These are phyloP conservation scores for Penicilliopsis zonata DNA, from an alignment of 495 filamentous ascomycete species.

Conservation along the genomic window DNA sequence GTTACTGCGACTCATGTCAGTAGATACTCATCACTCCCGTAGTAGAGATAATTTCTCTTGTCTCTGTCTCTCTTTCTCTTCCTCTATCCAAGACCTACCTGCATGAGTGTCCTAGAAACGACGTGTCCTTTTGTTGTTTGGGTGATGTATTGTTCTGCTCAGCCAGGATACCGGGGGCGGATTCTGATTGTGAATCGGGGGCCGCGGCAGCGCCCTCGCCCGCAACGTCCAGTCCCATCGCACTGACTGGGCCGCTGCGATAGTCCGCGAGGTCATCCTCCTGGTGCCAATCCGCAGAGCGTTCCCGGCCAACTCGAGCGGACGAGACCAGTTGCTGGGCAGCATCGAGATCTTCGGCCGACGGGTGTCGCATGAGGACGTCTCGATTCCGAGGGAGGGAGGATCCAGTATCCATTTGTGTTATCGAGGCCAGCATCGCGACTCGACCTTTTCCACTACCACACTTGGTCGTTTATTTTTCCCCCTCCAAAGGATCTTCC, in stretches of 20 bases:
- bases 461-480: not conserved
- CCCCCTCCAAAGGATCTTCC: not conserved
- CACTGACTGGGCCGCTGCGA: too few species aligned
- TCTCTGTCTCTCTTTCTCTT: too few species aligned
- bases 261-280: too few species aligned
- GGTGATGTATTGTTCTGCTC: conserved; percentile 24
- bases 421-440: conserved; percentile 29
- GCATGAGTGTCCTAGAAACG: conserved; percentile 41
- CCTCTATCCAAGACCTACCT: too few species aligned
- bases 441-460: conserved; percentile 5
- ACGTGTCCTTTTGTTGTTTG: conserved; percentile 24
- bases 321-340: conserved; percentile 36
- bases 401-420: conserved; percentile 31
- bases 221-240: too few species aligned
- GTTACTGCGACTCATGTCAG: conserved; percentile 50
- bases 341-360: conserved; percentile 33
- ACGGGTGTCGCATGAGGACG: conserved; percentile 27
- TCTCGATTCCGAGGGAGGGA: conserved; percentile 21
- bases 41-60: too few species aligned
- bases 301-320: conserved; percentile 30
- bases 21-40: too few species aligned
- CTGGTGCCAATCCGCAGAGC: conserved; percentile 17
- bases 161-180: too few species aligned
- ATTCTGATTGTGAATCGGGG: too few species aligned
- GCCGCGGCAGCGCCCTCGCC: too few species aligned